Conservation (phyloP, 1,139 yeast species). For the Wickerhamomyces sp. region DNA sequence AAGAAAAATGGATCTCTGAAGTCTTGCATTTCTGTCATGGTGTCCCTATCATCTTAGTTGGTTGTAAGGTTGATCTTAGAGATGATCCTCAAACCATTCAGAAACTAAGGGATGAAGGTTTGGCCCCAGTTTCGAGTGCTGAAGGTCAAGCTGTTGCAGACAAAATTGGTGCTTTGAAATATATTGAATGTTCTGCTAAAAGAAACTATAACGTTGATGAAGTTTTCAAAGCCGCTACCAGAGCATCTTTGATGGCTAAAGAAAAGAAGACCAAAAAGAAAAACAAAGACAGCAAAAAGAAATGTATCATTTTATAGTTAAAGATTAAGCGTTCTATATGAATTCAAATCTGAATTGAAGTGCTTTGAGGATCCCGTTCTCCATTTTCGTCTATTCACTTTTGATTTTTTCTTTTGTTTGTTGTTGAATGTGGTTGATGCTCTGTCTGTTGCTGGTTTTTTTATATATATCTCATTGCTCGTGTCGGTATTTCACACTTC, state of each 20-base stretch:
- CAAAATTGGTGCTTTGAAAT: constrained; percentile 80
- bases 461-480: too few species aligned
- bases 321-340: background rate
- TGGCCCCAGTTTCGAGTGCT: constrained; percentile 66
- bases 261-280: constrained; percentile 28
- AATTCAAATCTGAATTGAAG: too few species aligned
- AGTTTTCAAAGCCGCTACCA: constrained; percentile 88
- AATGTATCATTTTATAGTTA: constrained; percentile 31
- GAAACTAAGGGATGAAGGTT: constrained; percentile 67
- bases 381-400: too few species aligned
- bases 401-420: too few species aligned
- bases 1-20: constrained; percentile 94
- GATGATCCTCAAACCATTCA: constrained; percentile 74
- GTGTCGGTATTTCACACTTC: too few species aligned
- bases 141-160: constrained; percentile 87
- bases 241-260: constrained; percentile 41
- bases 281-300: constrained; percentile 28
- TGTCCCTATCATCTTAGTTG: constrained; percentile 89
- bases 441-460: too few species aligned
- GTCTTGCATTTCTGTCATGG: constrained; percentile 93
- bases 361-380: too few species aligned
- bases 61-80: constrained; percentile 88
- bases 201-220: constrained; percentile 88
- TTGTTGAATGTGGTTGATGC: too few species aligned
- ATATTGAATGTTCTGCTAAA: constrained; percentile 92